A percentile compares a stretch with the other conserved stretches of the same genome.
phyloP scores from a whole-genome alignment of 148 eudicot genomes.

The Cornus florida region DNA sequence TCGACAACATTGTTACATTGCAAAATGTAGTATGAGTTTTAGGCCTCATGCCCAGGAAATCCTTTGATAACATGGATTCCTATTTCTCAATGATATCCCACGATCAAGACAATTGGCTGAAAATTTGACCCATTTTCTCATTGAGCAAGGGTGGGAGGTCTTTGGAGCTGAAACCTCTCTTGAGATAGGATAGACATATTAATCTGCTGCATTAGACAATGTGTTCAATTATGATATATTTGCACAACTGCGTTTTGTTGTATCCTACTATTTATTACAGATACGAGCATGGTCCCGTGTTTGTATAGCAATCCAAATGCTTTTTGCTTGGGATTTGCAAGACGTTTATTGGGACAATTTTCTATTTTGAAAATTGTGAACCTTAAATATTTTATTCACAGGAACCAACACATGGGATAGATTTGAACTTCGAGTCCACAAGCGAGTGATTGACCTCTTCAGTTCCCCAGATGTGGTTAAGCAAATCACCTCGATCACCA shows the following conservation, averaged over 20 bases:
- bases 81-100: too few relatives aligned
- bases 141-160: background rate
- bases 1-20: background rate
- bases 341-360: background rate
- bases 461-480: conserved; percentile 88
- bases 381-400: conserved; percentile 6
- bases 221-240: too few relatives aligned
- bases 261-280: too few relatives aligned
- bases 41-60: background rate
- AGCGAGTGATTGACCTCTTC: conserved; percentile 85
- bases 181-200: too few relatives aligned
- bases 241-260: too few relatives aligned
- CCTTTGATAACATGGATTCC: too few relatives aligned
- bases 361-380: background rate
- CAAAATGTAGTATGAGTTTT: background rate
- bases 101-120: too few relatives aligned
- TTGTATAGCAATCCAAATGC: background rate
- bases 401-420: conserved; percentile 86
- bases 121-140: too few relatives aligned
- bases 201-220: too few relatives aligned
- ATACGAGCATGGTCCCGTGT: too few relatives aligned
- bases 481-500: conserved; percentile 89
- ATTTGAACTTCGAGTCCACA: conserved; percentile 84
- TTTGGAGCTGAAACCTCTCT: background rate
- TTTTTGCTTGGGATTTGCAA: background rate